Evolutionary conservation across 2,329 filamentous ascomycete genomes (phyloP).

Genomic region (Rugonectria rugulosa): DNA sequence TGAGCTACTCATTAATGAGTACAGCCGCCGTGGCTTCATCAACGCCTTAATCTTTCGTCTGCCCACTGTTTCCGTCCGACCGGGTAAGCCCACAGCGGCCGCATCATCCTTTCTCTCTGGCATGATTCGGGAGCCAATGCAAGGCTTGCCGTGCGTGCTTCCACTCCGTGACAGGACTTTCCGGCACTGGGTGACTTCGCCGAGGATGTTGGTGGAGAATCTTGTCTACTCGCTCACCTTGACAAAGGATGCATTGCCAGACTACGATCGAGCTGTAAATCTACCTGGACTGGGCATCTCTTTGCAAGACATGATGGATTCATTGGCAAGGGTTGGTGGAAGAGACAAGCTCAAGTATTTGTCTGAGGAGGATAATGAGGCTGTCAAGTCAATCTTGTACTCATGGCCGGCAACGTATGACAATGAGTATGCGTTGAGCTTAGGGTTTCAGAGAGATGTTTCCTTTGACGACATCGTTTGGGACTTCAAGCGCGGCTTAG

Average conservation of each 20-base stretch:
- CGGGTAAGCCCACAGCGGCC: slow-evolving; percentile 64
- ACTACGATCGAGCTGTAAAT: slow-evolving; percentile 45
- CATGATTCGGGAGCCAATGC: slow-evolving; percentile 63
- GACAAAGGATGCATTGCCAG: slow-evolving; percentile 23
- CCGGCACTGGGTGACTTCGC: slow-evolving; percentile 58
- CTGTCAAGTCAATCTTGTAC: slow-evolving; percentile 56
- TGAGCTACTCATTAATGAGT: slow-evolving; percentile 47
- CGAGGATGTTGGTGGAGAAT: slow-evolving; percentile 55
- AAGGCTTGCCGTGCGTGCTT: slow-evolving; percentile 53
- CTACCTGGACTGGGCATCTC: slow-evolving; percentile 57
- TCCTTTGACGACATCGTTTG: slow-evolving; percentile 33
- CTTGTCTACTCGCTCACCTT: slow-evolving; percentile 46
- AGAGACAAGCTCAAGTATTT: slow-evolving; percentile 51
- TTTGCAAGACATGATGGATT: slow-evolving; percentile 58
- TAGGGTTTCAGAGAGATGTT: slow-evolving; percentile 58
- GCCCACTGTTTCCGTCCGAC: slow-evolving; percentile 65
- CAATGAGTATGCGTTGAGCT: slow-evolving; percentile 54
- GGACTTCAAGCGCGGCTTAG: slow-evolving; percentile 14
- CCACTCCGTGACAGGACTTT: slow-evolving; percentile 53
- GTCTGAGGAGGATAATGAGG: slow-evolving; percentile 54
- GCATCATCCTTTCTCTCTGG: slow-evolving; percentile 66
- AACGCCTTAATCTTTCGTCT: slow-evolving; percentile 63
- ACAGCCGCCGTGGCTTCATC: slow-evolving; percentile 58
- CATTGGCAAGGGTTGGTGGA: slow-evolving; percentile 55
- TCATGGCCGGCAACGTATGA: slow-evolving; percentile 60